A percentile compares a stretch with the other conserved stretches of the same genome.
phyloP scores from a whole-genome alignment of 2,329 filamentous ascomycete species.

The Paramyrothecium sp. region DNA sequence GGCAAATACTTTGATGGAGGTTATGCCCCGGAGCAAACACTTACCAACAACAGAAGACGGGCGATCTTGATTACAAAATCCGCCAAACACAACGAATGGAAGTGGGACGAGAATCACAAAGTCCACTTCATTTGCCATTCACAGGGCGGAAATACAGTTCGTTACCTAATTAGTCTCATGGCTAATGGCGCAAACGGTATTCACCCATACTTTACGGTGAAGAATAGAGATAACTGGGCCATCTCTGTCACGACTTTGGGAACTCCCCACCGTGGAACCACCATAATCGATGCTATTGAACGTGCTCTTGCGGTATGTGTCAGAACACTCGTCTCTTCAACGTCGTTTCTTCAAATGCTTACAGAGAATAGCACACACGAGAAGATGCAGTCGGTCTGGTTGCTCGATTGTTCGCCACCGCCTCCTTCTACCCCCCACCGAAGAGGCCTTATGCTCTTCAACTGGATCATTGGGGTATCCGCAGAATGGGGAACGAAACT shows the following conservation, averaged over 20 bases:
- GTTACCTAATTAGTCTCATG: constrained; percentile 8
- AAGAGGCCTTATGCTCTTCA: constrained; percentile 7
- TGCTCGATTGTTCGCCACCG: constrained; percentile 6
- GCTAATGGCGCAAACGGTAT: constrained; percentile 1
- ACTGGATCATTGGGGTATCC: constrained; percentile 7
- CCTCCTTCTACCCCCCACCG: constrained; percentile 3
- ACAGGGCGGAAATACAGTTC: constrained; percentile 8
- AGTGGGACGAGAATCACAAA: constrained; percentile 4
- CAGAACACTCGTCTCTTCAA: not conserved
- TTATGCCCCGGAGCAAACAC: constrained; percentile 3
- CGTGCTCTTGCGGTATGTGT: constrained; percentile 1
- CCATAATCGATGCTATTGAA: constrained; percentile 2
- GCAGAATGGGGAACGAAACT: not conserved
- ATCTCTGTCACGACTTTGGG: constrained; percentile 7
- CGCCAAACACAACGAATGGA: constrained; percentile 3
- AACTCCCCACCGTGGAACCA: constrained; percentile 6
- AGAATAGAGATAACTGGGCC: constrained; percentile 4
- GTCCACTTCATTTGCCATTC: constrained; percentile 8
- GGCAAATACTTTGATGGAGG: constrained; percentile 3
- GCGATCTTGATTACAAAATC: constrained; percentile 5
- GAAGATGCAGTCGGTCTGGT: not conserved
- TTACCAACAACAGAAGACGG: not conserved
- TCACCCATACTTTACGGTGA: constrained; percentile 3
- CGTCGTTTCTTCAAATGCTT: not conserved
- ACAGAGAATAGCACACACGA: not conserved